Evolutionary conservation across 2,329 filamentous ascomycete species (phyloP), one percentile per base, ranked within the genome.

Genomic region (Penicillium sp.): DNA sequence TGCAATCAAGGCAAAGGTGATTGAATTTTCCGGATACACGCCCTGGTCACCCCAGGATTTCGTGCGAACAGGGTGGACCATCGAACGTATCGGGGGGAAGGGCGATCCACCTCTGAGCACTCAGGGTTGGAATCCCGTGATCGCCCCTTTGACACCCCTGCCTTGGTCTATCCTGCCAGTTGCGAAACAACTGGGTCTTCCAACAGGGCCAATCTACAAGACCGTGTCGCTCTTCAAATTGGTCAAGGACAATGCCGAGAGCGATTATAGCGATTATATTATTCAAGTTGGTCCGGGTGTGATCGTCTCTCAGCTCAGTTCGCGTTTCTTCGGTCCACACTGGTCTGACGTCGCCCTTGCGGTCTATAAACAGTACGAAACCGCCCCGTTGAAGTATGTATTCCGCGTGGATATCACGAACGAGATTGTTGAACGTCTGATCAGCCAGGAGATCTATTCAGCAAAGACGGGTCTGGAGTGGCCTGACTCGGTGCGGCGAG

Each of bases 281-380:
- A 28, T 61, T 14, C 51, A 57, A 28, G 46, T 55, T 6, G 58
- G 55, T 6, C 61, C 58, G 11, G 52, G 52, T 0, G 52, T 52
- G 6, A 58, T 63, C 45, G 59, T 61, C 10, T 52, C 61, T 11
- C 25, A 57, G 13, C 19, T 45, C 19, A 57, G 62, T n/a, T 19
- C 33, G 2, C 46, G 59, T 7, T 38, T 30, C 10, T 6, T 58
- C 8, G 59, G 62, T 8, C 56, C 56, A 19, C 45, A 59, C 42
- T 60, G 56, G 59, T 62, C 62, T 7, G 62, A 64, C 3, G 58
- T 64, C 7, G 54, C 57, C 4, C 25, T 57, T 10, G 57, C 62
- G 6, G 43, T 42, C 7, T 62, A 62, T 30, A 54, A 46, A 14
- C 45, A 49, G 6, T 59, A 59, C 26, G 16, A 62, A 13, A 43